Evolutionary conservation across 2,329 filamentous ascomycete genomes (phyloP), one percentile per base, ranked within the genome.

Genomic region (Ilyonectria sp.): DNA sequence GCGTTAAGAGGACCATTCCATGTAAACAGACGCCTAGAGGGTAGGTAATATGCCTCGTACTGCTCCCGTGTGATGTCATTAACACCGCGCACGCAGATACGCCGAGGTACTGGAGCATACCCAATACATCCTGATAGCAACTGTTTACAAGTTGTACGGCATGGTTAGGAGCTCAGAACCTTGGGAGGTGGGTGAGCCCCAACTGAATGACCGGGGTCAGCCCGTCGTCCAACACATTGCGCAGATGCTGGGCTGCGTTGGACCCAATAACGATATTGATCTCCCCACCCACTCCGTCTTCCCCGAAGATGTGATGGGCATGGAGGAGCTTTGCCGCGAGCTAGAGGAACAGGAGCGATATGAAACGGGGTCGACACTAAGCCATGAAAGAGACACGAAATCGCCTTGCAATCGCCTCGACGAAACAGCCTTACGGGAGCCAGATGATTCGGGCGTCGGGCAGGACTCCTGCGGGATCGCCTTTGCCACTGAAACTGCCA

Each of bases 21-120:
- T 88, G 86, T 75, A 89, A 89, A 78, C 86, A 89, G 77, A 76
- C 88, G 55, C 86, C 87, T 13, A 79, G 84, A 79, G 86, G 44
- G 44, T 47, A 47, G 44, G 44, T 47, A 6, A 19, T 21, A 15
- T 47, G 21, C 21, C 44, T 47, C 44, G 17, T 17, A 19, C n/a
- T 17, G 17, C 21, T 6, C 17, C 9, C n/a, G 44, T 19, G 44
- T 23, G 44, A 19, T 8, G n/a, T 23, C 44, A 23, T 15, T 47
- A 47, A 47, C 44, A 37, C 33, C 8, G 11, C 21, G n/a, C 17
- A 21, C 44, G n/a, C 21, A 47, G 85, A 52, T 88, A 89, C 68
- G 86, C 86, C 53, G 87, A 89, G 75, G 85, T 89, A n/a, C 74
- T 89, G 21, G 87, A 89, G 69, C 87, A 88, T 75, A 88, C 86